Conservation (phyloP, 179 eudicot species). For the Heliamphora pulchella region DNA sequence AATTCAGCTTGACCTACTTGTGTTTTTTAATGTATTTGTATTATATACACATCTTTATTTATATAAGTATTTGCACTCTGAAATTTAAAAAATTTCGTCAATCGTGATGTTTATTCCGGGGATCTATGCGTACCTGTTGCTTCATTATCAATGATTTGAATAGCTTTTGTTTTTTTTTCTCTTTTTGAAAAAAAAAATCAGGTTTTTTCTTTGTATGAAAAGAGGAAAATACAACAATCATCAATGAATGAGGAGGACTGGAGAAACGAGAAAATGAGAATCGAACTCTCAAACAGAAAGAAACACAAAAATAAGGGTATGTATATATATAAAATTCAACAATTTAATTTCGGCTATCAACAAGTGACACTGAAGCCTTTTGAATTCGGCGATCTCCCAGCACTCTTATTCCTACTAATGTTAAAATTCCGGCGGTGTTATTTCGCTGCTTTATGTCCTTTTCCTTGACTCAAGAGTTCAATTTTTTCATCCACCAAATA, state of each 20-base stretch:
- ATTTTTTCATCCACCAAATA: too few species aligned
- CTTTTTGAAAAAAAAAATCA: not conserved
- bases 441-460: too few species aligned
- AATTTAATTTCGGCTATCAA: too few species aligned
- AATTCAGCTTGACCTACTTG: not conserved
- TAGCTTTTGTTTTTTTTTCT: not conserved
- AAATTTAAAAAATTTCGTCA: too few species aligned
- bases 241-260: not conserved
- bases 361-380: not conserved
- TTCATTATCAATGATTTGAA: not conserved
- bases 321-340: not conserved
- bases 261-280: not conserved
- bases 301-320: not conserved
- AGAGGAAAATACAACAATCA: not conserved
- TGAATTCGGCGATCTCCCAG: not conserved
- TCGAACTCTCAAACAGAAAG: not conserved
- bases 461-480: too few species aligned
- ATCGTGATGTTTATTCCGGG: too few species aligned
- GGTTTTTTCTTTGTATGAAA: not conserved
- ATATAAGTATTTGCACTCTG: too few species aligned
- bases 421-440: too few species aligned
- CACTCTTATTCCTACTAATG: not conserved
- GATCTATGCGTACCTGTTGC: not conserved
- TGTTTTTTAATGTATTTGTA: not conserved
- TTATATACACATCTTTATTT: not conserved